Evolutionary conservation across 495 filamentous ascomycete genomes (phyloP).

Genomic region (Aspergillus sparsus): DNA sequence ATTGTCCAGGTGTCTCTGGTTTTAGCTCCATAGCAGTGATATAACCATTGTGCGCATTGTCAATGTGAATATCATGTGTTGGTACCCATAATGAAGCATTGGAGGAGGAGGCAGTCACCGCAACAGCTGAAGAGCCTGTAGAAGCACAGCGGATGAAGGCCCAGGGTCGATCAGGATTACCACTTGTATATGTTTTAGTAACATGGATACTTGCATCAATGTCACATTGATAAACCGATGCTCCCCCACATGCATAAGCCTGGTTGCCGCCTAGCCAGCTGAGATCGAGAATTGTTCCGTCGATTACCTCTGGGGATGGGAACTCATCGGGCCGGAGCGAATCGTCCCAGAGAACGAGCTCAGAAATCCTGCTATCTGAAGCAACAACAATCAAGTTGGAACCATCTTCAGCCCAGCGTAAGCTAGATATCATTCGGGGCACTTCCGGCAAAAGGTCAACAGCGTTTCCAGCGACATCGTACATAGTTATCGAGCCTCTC

Average conservation of each 20-base stretch:
- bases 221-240: conserved; percentile 45
- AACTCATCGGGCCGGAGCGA: conserved; percentile 44
- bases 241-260: conserved; percentile 44
- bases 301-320: conserved; percentile 41
- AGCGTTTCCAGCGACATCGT: conserved; percentile 60
- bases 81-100: conserved; percentile 46
- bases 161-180: conserved; percentile 35
- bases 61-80: conserved; percentile 44
- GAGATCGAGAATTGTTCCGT: conserved; percentile 42
- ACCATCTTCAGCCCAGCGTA: conserved; percentile 43
- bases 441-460: conserved; percentile 51
- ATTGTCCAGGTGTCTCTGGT: conserved; percentile 31
- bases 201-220: conserved; percentile 44
- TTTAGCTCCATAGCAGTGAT: conserved; percentile 52
- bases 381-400: conserved; percentile 47
- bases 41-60: conserved; percentile 43
- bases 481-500: conserved; percentile 67
- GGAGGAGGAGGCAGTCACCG: conserved; percentile 39
- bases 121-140: conserved; percentile 30
- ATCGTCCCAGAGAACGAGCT: conserved; percentile 51
- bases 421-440: conserved; percentile 45
- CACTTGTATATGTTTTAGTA: conserved; percentile 37
- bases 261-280: conserved; percentile 39
- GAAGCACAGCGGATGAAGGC: conserved; percentile 40
- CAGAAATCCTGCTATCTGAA: conserved; percentile 42